phyloP scores from a whole-genome alignment of 345 rosid species.

The thale cress (Arabidopsis thaliana) region DNA sequence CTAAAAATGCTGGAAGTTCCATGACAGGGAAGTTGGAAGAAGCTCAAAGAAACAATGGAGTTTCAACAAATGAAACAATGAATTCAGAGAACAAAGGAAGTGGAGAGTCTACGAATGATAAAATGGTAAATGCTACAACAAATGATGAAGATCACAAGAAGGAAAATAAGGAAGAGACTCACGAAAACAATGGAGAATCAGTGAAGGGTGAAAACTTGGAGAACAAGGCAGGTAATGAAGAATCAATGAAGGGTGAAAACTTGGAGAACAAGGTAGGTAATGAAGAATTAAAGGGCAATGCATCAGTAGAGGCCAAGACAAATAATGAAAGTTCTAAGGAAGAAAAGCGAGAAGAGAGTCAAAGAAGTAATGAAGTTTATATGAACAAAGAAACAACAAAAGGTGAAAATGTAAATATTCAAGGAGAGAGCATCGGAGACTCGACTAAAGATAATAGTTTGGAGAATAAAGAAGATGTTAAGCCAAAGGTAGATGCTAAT shows the following conservation, averaged over 20 bases:
- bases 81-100: too few relatives aligned
- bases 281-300: not conserved
- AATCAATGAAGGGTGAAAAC: not conserved
- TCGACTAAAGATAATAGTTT: not conserved
- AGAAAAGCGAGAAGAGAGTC: slow-evolving; percentile 7
- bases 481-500: not conserved
- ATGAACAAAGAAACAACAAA: not conserved
- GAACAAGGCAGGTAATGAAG: not conserved
- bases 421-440: not conserved
- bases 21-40: not conserved
- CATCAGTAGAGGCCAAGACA: not conserved
- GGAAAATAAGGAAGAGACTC: slow-evolving; percentile 11
- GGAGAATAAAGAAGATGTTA: slow-evolving; percentile 16
- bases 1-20: not conserved
- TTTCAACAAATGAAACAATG: not conserved
- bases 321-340: slow-evolving; percentile 3
- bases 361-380: not conserved
- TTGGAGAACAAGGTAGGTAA: not conserved
- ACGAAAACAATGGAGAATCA: slow-evolving; percentile 16
- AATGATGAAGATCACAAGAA: slow-evolving; percentile 2
- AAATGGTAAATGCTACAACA: not conserved
- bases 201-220: slow-evolving; percentile 11
- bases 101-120: not conserved
- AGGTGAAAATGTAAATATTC: not conserved
- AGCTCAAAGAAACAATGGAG: not conserved